Conservation (phyloP, 2,329 filamentous ascomycete genomes). For the Hypoxylon sp. region DNA sequence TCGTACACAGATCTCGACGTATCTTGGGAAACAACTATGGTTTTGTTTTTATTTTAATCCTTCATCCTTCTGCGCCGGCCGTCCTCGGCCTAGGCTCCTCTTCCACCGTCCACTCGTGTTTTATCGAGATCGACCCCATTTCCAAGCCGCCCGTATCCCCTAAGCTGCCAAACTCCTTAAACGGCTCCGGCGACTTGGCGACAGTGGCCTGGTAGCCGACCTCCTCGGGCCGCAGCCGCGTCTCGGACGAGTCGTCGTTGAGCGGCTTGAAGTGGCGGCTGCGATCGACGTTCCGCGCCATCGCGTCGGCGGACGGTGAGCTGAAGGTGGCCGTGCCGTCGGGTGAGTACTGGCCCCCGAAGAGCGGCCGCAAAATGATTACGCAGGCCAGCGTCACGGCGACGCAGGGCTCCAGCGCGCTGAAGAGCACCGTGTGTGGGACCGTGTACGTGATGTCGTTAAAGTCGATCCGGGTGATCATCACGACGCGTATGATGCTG, state of each 20-base stretch:
- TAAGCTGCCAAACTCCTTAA: conserved; percentile 24
- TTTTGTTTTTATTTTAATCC: conserved; percentile 6
- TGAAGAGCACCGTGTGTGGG: conserved; percentile 53
- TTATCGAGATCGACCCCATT: conserved; percentile 41
- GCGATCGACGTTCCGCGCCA: conserved; percentile 32
- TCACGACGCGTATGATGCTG: conserved; percentile 53
- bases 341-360: conserved; percentile 45
- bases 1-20: background rate
- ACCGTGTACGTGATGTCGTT: conserved; percentile 52
- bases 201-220: conserved; percentile 35
- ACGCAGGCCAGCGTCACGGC: conserved; percentile 56
- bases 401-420: conserved; percentile 54
- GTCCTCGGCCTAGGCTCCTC: conserved; percentile 33
- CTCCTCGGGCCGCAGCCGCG: conserved; percentile 45
- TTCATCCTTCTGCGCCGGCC: conserved; percentile 14
- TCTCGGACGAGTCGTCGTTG: conserved; percentile 48
- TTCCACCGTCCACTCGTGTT: conserved; percentile 38
- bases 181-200: conserved; percentile 33
- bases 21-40: background rate
- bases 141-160: conserved; percentile 29
- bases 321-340: conserved; percentile 37
- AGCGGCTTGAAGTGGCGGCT: conserved; percentile 45
- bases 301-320: conserved; percentile 7
- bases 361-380: conserved; percentile 55
- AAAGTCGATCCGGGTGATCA: conserved; percentile 52